Evolutionary conservation across 345 rosid species (phyloP).

Genomic region (Citrus inodora): DNA sequence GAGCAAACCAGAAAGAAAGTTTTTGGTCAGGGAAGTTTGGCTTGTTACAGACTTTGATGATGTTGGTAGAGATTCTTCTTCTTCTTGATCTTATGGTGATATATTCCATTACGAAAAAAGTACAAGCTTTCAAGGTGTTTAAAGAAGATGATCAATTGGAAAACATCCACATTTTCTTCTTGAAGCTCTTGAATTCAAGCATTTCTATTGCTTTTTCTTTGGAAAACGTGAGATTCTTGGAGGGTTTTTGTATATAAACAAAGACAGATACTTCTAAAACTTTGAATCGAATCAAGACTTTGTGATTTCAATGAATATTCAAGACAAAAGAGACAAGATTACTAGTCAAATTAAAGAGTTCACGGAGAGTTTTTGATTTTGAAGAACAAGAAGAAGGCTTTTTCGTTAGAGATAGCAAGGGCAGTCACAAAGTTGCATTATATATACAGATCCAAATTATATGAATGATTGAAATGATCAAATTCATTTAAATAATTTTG

Average conservation of each 20-base stretch:
- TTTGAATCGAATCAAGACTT: not conserved
- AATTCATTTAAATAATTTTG: not conserved
- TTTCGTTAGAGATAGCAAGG: not conserved
- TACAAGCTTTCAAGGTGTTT: constrained; percentile 11
- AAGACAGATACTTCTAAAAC: not conserved
- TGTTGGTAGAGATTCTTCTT: constrained; percentile 19
- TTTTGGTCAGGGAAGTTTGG: constrained; percentile 55
- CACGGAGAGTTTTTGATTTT: not conserved
- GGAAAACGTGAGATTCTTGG: constrained; percentile 16
- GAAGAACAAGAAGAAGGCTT: not conserved
- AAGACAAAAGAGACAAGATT: constrained; percentile 1
- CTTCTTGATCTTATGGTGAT: constrained; percentile 25
- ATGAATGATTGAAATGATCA: not conserved
- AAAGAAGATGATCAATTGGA: constrained; percentile 18
- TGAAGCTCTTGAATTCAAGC: constrained; percentile 31
- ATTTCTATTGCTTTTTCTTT: constrained; percentile 11
- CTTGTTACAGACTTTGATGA: constrained; percentile 30
- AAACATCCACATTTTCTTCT: constrained; percentile 52
- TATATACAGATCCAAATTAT: not conserved
- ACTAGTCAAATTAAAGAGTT: not conserved
- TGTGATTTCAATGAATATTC: constrained; percentile 6
- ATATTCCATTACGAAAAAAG: constrained; percentile 43
- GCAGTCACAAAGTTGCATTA: not conserved
- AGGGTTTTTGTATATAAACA: not conserved
- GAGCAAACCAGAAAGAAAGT: constrained; percentile 75